Evolutionary conservation across 108 stramenopile species (phyloP).

Genomic region (Cyclotella baltica): DNA sequence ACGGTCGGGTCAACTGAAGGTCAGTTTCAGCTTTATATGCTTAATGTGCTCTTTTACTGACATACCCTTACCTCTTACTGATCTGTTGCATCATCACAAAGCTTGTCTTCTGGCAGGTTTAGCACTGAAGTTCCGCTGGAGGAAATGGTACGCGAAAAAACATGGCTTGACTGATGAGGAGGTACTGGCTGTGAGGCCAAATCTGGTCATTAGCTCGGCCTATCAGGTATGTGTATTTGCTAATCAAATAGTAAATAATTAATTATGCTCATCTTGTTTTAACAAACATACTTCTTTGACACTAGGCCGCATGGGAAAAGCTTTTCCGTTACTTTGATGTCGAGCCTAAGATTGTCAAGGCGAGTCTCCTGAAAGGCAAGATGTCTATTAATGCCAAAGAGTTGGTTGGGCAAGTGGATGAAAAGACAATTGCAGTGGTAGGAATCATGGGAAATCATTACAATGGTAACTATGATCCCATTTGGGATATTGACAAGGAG

Average conservation of each 20-base stretch:
- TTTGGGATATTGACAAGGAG: constrained; percentile 55
- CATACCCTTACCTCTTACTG: background rate
- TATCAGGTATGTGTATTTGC: constrained; percentile 48
- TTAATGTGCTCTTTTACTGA: background rate
- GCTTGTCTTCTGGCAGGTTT: constrained; percentile 39
- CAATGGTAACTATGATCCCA: constrained; percentile 65
- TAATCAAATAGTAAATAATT: background rate
- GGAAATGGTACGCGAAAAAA: constrained; percentile 51
- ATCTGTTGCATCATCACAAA: background rate
- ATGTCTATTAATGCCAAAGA: constrained; percentile 40
- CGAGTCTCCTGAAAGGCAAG: constrained; percentile 33
- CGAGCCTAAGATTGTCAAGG: constrained; percentile 44
- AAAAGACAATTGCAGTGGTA: constrained; percentile 67
- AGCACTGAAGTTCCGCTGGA: constrained; percentile 62
- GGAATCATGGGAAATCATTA: constrained; percentile 62
- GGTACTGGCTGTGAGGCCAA: constrained; percentile 51
- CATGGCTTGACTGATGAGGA: constrained; percentile 36
- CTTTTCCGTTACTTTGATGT: constrained; percentile 65
- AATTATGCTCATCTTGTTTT: too few species aligned
- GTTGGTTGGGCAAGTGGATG: constrained; percentile 52
- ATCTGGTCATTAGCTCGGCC: constrained; percentile 57
- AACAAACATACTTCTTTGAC: background rate
- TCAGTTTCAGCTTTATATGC: constrained; percentile 23
- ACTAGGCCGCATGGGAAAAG: constrained; percentile 38
- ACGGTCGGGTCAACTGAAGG: constrained; percentile 66